Conservation (phyloP, 495 filamentous ascomycete species). For the Aspergillus mulundensis region DNA sequence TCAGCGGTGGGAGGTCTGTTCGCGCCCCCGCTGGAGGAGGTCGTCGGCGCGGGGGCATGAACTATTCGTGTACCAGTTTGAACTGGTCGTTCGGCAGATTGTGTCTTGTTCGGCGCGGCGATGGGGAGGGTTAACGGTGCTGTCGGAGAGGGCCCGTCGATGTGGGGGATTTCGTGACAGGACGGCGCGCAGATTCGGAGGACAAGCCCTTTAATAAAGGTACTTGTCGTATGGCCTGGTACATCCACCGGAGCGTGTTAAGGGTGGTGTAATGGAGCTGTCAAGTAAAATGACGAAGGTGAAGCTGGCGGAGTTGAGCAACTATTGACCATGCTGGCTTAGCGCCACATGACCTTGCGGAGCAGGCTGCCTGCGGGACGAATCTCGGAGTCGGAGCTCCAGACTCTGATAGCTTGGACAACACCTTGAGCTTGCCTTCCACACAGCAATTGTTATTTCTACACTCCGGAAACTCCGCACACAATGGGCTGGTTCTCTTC, state of each 20-base stretch:
- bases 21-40: conserved; percentile 76
- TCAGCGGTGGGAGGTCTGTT: conserved; percentile 75
- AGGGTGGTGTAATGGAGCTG: neutral
- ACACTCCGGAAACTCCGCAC: neutral
- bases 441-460: neutral
- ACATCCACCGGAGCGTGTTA: neutral
- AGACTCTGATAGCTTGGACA: neutral
- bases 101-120: neutral
- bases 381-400: neutral
- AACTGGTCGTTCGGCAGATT: neutral
- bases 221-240: neutral
- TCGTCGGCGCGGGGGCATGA: conserved; percentile 73
- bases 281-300: no score
- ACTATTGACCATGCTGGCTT: conserved; percentile 10
- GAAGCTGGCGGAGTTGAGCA: neutral
- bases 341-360: conserved; percentile 22
- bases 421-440: neutral
- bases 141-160: neutral
- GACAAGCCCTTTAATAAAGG: neutral
- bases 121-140: neutral
- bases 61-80: conserved; percentile 18
- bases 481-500: conserved; percentile 47
- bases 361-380: conserved; percentile 8
- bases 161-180: neutral
- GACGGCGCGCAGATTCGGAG: neutral